Percentiles rank a stretch among this genome's conserved stretches.
phyloP scores from a whole-genome alignment of 495 filamentous ascomycete genomes.

The Hypomontagnella submonticulosa region DNA sequence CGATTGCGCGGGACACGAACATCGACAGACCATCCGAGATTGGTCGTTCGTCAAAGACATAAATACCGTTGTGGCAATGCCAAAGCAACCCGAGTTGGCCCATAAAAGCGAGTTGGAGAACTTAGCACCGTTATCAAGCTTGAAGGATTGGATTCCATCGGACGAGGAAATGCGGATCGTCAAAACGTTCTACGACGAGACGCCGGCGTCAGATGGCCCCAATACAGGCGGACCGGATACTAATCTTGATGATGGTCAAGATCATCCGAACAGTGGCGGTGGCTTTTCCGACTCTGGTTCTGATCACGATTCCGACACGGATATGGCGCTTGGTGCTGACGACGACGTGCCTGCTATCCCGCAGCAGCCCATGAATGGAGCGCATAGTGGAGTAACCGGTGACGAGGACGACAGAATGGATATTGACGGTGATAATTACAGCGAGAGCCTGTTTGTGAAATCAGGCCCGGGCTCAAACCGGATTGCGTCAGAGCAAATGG shows the following conservation, averaged over 20 bases:
- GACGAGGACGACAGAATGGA: slow-evolving; percentile 1
- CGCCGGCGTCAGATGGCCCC: slow-evolving; percentile 3
- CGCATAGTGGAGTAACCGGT: background rate
- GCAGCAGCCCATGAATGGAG: background rate
- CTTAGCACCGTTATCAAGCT: slow-evolving; percentile 32
- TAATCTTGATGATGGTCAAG: slow-evolving; percentile 8
- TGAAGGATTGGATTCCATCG: slow-evolving; percentile 35
- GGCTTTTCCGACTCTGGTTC: slow-evolving; percentile 22
- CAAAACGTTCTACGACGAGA: slow-evolving; percentile 41
- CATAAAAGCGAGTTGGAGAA: slow-evolving; percentile 41
- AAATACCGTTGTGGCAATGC: slow-evolving; percentile 28
- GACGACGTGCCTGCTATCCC: background rate
- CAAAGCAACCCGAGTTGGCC: slow-evolving; percentile 23
- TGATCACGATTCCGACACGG: slow-evolving; percentile 12
- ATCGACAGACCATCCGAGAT: slow-evolving; percentile 39
- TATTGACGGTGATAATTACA: slow-evolving; percentile 13
- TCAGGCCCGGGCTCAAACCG: slow-evolving; percentile 1
- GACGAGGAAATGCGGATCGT: slow-evolving; percentile 38
- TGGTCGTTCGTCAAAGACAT: slow-evolving; percentile 52
- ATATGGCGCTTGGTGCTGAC: background rate
- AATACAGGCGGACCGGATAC: slow-evolving; percentile 14
- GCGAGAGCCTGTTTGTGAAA: slow-evolving; percentile 17
- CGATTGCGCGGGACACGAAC: slow-evolving; percentile 33
- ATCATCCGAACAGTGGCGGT: too few relatives aligned
- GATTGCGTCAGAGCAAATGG: background rate